Evolutionary conservation across 345 rosid genomes (phyloP), one percentile per base, ranked within the genome.

Genomic region (Sisymbrium altissimum): DNA sequence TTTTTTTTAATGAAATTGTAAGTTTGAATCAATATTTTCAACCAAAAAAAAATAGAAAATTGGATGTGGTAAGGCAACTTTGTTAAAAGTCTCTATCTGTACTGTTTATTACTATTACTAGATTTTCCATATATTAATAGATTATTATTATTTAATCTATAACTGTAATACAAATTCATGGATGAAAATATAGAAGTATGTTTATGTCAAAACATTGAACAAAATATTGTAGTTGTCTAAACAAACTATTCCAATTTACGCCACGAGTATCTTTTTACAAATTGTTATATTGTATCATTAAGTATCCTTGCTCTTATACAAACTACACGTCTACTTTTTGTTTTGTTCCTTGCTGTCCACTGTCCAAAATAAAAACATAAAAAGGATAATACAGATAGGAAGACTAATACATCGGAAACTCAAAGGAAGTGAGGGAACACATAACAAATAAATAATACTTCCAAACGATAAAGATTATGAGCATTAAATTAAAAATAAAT

Each of bases 361-460:
- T 62, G 32, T 63, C 45, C 44, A 18, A 52, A 72, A 72, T 18
- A 30, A 32, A 55, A 58, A 58, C 9, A 19, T 13, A 7, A 62
- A 58, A 61, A 43, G 9, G 54, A 29, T 64, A 64, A 55, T 64
- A 70, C 80, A 70, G 80, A 64, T 66, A 36, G 61, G 66, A 64
- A 48, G 66, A 64, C 46, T 70, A 27, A 19, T 64, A 64, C 75
- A 45, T 70, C 53, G 80, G 80, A 76, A 76, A 64, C 75, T 18
- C 66, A 46, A 14, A 76, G 61, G 80, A 55, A 70, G 59, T 29
- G 59, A 63, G 45, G 3, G 53, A 58, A 48, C 10, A 56, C 10
- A 56, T 44, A 44, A 14, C 29, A 43, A 53, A 68, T 15, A 25
- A 15, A 25, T 32, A 54, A 45, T 54, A 63, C 60, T 35, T 70